phyloP scores from a whole-genome alignment of 352 stramenopile genomes.

The Phytopythium chamaehyphon region DNA sequence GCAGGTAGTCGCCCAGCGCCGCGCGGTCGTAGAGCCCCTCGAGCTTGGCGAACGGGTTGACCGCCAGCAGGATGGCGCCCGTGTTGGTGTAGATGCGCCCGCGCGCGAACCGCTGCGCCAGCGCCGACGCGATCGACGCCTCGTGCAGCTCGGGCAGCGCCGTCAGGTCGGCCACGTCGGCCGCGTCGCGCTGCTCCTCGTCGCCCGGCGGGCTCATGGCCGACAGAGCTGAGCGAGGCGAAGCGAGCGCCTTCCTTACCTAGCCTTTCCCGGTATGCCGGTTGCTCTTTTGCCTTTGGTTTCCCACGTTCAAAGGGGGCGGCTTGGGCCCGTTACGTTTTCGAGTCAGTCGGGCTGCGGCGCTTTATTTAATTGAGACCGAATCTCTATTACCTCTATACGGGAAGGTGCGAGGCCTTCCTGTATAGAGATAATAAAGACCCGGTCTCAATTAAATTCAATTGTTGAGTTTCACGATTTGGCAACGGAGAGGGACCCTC shows the following conservation, averaged over 20 bases:
- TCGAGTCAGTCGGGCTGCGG: conserved; percentile 1
- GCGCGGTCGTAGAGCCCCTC: conserved; percentile 50
- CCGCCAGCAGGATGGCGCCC: conserved; percentile 71
- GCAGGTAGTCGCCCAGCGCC: conserved; percentile 56
- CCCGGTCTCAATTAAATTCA: no score
- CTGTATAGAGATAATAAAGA: no score
- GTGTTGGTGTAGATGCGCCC: conserved; percentile 88
- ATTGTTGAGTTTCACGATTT: not conserved
- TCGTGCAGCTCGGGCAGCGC: conserved; percentile 78
- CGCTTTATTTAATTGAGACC: no score
- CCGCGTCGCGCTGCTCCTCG: conserved; percentile 11
- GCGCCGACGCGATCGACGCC: conserved; percentile 51
- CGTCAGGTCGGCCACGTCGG: conserved; percentile 83
- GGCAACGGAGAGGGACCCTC: not conserved
- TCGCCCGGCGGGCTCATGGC: not conserved
- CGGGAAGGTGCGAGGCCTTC: no score
- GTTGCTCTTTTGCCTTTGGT: no score
- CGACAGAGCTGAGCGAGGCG: not conserved
- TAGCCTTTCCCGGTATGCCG: no score
- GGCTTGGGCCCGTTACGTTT: not conserved
- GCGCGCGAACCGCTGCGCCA: conserved; percentile 65
- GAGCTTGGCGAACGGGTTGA: conserved; percentile 84
- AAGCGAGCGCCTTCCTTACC: conserved; percentile 2
- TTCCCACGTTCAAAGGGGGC: no score
- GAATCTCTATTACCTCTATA: no score